These are phyloP conservation scores for Phascolomyces articulosus DNA, from an alignment of 371 early-diverging fungal genomes.

Conservation along the genomic window DNA sequence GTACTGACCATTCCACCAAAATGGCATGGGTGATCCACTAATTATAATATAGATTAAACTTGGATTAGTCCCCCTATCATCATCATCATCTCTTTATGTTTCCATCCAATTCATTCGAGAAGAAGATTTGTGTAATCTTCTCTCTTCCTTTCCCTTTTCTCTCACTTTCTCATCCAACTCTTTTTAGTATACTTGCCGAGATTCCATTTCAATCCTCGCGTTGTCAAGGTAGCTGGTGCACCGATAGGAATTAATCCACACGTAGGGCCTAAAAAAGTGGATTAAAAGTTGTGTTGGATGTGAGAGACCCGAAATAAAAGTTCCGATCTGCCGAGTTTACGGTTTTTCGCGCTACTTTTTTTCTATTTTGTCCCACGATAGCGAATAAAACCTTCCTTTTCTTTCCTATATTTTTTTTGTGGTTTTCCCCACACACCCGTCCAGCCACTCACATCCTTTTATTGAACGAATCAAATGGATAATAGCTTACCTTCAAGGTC, in stretches of 20 bases:
- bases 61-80: too few species aligned
- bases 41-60: background rate
- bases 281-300: too few species aligned
- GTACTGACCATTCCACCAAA: slow-evolving; percentile 80
- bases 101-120: too few species aligned
- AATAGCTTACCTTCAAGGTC: slow-evolving; percentile 61
- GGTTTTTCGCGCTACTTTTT: background rate
- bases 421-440: background rate
- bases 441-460: background rate
- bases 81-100: too few species aligned
- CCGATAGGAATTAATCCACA: slow-evolving; percentile 92
- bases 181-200: slow-evolving; percentile 57
- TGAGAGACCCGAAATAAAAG: too few species aligned
- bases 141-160: too few species aligned
- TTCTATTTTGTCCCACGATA: background rate
- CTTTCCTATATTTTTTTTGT: slow-evolving; percentile 1
- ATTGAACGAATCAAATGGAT: too few species aligned
- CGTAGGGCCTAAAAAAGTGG: slow-evolving; percentile 68
- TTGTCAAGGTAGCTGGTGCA: slow-evolving; percentile 60
- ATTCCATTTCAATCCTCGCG: slow-evolving; percentile 86
- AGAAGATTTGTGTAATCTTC: too few species aligned
- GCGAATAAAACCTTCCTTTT: too few species aligned
- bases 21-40: slow-evolving; percentile 54
- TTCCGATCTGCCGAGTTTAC: background rate
- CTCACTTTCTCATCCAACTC: too few species aligned